These are phyloP conservation scores for Coprinopsis marcescibilis DNA, from an alignment of 768 basidiomycete species.

Conservation along the genomic window DNA sequence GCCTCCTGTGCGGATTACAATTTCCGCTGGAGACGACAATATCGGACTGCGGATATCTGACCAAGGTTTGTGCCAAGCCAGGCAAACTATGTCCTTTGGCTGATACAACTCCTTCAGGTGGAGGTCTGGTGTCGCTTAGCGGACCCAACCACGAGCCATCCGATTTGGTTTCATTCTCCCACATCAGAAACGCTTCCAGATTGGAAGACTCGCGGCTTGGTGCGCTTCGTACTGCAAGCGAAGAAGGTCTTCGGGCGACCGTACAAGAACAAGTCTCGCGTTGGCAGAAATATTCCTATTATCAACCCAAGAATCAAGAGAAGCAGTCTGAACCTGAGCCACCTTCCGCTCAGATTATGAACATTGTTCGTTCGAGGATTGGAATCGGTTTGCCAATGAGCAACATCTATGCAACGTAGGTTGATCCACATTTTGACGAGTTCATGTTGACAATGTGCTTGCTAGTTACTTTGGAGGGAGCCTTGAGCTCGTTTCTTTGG, in stretches of 20 bases:
- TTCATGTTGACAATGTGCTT: not conserved
- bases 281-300: constrained; percentile 31
- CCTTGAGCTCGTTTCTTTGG: constrained; percentile 69
- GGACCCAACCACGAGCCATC: constrained; percentile 52
- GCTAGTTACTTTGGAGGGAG: constrained; percentile 79
- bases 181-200: constrained; percentile 68
- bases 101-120: constrained; percentile 39
- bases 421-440: not conserved
- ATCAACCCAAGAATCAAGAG: constrained; percentile 18
- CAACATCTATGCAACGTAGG: constrained; percentile 78
- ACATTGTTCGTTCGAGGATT: constrained; percentile 55
- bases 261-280: constrained; percentile 69
- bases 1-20: constrained; percentile 69
- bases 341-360: constrained; percentile 35
- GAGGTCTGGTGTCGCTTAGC: constrained; percentile 54
- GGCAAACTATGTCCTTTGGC: constrained; percentile 10
- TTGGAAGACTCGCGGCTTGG: constrained; percentile 62
- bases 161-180: constrained; percentile 88
- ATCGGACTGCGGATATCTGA: constrained; percentile 87
- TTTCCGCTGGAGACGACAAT: constrained; percentile 67
- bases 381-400: constrained; percentile 88
- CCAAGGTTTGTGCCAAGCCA: constrained; percentile 48
- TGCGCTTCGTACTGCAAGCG: constrained; percentile 59
- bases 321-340: constrained; percentile 19
- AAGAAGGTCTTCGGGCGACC: constrained; percentile 66